Evolutionary conservation across 768 basidiomycete genomes (phyloP).

Genomic region (Termitomyces sp.): DNA sequence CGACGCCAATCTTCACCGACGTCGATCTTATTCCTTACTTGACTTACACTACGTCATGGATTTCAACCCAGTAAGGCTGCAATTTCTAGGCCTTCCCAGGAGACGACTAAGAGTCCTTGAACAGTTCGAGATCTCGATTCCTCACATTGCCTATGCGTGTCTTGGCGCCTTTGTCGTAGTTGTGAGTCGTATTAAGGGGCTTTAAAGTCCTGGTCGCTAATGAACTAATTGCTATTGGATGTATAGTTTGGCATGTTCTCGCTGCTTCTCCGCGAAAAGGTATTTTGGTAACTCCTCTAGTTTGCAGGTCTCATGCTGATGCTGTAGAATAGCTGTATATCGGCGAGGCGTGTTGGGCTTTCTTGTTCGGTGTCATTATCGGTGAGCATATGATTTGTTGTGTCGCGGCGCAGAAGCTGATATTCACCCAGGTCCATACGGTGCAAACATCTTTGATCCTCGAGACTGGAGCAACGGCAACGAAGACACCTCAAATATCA

Average conservation of each 20-base stretch:
- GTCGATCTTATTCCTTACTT: background rate
- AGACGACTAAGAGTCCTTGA: background rate
- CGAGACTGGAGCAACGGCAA: slow-evolving; percentile 59
- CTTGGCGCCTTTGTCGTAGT: slow-evolving; percentile 80
- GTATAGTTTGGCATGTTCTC: slow-evolving; percentile 92
- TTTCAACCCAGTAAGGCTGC: slow-evolving; percentile 42
- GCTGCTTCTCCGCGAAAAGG: slow-evolving; percentile 83
- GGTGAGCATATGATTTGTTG: slow-evolving; percentile 39
- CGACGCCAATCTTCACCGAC: slow-evolving; percentile 4
- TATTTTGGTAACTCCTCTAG: slow-evolving; percentile 21
- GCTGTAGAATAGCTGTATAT: slow-evolving; percentile 62
- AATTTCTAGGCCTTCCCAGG: background rate
- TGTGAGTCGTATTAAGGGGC: slow-evolving; percentile 33
- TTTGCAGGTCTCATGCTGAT: slow-evolving; percentile 3
- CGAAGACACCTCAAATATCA: slow-evolving; percentile 52
- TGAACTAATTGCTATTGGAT: background rate
- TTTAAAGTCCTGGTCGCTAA: background rate
- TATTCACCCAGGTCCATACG: slow-evolving; percentile 63
- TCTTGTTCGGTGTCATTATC: slow-evolving; percentile 87
- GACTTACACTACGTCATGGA: slow-evolving; percentile 30
- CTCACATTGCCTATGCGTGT: slow-evolving; percentile 76
- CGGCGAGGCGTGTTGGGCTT: slow-evolving; percentile 96
- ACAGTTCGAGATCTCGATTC: slow-evolving; percentile 59
- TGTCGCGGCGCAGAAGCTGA: background rate
- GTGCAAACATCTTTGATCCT: slow-evolving; percentile 78